Evolutionary conservation across 306 rosid genomes (phyloP).

Genomic region (Hippophae gyantsensis): DNA sequence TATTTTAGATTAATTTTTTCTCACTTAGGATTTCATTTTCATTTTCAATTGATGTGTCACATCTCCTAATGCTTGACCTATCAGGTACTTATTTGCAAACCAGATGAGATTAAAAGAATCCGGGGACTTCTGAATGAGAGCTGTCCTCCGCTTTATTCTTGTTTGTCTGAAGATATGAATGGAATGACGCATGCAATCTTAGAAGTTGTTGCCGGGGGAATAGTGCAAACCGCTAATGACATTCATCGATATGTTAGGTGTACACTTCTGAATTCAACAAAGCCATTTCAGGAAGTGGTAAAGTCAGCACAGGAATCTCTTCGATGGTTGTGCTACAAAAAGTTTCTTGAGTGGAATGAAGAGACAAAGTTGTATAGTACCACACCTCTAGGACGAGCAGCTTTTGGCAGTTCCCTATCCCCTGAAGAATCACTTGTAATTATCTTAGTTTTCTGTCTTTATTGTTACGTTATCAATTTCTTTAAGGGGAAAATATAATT

Average conservation of each 20-base stretch:
- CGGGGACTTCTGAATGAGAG: constrained; percentile 65
- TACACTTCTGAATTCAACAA: constrained; percentile 89
- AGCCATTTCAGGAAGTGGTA: constrained; percentile 88
- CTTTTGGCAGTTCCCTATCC: constrained; percentile 92
- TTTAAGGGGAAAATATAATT: too few relatives aligned
- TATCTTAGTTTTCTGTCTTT: constrained; percentile 18
- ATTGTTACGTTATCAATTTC: background rate
- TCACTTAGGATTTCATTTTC: constrained; percentile 6
- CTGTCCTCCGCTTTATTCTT: constrained; percentile 77
- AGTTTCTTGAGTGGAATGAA: constrained; percentile 91
- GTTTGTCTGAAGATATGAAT: constrained; percentile 88
- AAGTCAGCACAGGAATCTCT: constrained; percentile 97
- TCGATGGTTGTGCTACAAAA: constrained; percentile 81
- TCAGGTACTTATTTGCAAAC: constrained; percentile 81
- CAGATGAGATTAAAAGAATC: constrained; percentile 73
- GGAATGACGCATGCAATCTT: constrained; percentile 98
- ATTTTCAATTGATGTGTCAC: constrained; percentile 2
- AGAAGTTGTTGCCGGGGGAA: constrained; percentile 97
- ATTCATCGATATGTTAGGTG: constrained; percentile 88
- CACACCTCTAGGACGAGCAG: constrained; percentile 91
- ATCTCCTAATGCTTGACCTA: constrained; percentile 10
- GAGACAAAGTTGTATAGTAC: constrained; percentile 72
- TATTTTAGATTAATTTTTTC: constrained; percentile 14
- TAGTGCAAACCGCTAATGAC: constrained; percentile 88
- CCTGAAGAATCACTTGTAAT: constrained; percentile 97